Evolutionary conservation across 169 alveolate species (phyloP), one percentile per base, ranked within the genome.

Genomic region (Amoebophrya sp.): DNA sequence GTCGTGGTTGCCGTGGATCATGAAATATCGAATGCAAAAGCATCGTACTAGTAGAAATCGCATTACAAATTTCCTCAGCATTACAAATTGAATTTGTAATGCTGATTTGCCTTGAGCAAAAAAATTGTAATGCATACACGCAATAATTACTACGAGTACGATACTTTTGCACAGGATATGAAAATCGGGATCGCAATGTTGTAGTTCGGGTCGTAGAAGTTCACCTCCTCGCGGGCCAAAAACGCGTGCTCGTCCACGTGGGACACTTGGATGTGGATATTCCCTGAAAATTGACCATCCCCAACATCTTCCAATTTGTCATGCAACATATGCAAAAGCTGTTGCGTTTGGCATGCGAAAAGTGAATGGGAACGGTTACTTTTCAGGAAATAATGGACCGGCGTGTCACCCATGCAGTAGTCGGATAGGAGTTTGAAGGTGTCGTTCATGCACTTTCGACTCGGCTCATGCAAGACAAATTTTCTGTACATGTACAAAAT

Each of bases 1-100:
- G 92, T 97, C 98, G 90, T 97, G 98, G 92, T 97, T 97, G 23
- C 98, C 98, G 94, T 97, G 97, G 25, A 97, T 96, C 40, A 96
- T 96, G 92, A 96, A 97, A 0, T 97, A 97, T 40, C 95, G 90
- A 66, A 93, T 94, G 33, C 95, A 93, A 90, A 94, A 92, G 39
- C 96, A 89, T 92, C 94, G 94, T 38, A 91, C 93, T 83, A n/a
- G n/a, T n/a, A n/a, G n/a, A n/a, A n/a, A n/a, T n/a, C n/a, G n/a
- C n/a, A n/a, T n/a, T n/a, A n/a, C n/a, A n/a, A n/a, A n/a, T n/a
- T n/a, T n/a, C n/a, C n/a, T n/a, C n/a, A n/a, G n/a, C n/a, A n/a
- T n/a, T n/a, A n/a, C n/a, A n/a, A n/a, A n/a, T n/a, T n/a, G n/a
- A n/a, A n/a, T n/a, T n/a, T n/a, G n/a, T n/a, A n/a, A n/a, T n/a